Conservation (phyloP, 2,329 filamentous ascomycete species). For the Trichoderma sp. region DNA sequence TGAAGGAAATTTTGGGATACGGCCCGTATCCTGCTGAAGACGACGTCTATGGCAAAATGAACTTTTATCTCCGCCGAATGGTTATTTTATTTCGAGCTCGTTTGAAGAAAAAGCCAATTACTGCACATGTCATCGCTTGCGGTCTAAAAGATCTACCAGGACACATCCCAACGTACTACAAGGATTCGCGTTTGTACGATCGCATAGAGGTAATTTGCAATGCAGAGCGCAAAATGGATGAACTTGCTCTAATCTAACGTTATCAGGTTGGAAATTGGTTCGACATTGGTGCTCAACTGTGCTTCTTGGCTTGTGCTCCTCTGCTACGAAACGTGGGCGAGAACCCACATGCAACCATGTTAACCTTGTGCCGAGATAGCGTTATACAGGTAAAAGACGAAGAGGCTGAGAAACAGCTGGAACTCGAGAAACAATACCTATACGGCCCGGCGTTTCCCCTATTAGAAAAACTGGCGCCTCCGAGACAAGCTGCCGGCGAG, state of each 20-base stretch:
- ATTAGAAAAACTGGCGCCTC: slow-evolving; percentile 26
- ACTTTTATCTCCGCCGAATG: slow-evolving; percentile 27
- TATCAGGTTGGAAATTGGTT: slow-evolving; percentile 23
- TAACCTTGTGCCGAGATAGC: slow-evolving; percentile 22
- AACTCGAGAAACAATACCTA: slow-evolving; percentile 6
- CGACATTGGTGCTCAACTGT: slow-evolving; percentile 20
- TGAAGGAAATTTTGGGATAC: slow-evolving; percentile 26
- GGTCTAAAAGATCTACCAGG: too few species aligned
- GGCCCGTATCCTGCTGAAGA: slow-evolving; percentile 20
- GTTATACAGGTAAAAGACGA: slow-evolving; percentile 1
- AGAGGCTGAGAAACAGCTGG: not conserved
- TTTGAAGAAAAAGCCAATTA: not conserved
- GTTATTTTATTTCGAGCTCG: slow-evolving; percentile 25
- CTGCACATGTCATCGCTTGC: not conserved
- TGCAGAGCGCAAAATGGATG: not conserved
- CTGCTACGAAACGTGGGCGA: slow-evolving; percentile 26
- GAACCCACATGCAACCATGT: slow-evolving; percentile 28
- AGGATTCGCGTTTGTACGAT: not conserved
- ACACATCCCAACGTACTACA: not conserved
- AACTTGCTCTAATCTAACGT: not conserved
- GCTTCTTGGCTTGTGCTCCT: slow-evolving; percentile 3
- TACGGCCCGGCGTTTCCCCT: not conserved
- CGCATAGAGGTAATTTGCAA: slow-evolving; percentile 7
- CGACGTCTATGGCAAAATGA: slow-evolving; percentile 32
- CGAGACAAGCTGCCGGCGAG: not conserved